Percentiles rank a stretch among this genome's conserved stretches.
These are phyloP conservation scores for Tricholomella constricta DNA, from an alignment of 768 basidiomycete species.

Conservation along the genomic window DNA sequence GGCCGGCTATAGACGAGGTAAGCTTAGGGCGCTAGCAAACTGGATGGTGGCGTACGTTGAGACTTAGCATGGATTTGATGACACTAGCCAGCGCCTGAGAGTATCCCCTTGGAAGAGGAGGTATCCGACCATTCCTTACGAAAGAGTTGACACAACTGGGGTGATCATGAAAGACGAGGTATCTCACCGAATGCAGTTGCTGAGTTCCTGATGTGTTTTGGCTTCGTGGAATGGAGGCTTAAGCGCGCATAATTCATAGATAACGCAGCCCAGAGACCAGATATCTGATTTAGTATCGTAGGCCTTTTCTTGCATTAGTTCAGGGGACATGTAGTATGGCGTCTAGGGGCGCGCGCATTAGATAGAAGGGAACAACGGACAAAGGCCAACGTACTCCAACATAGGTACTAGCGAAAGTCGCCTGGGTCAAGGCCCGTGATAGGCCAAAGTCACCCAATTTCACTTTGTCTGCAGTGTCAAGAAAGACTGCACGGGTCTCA, in stretches of 20 bases:
- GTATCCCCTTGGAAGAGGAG: constrained; percentile 84
- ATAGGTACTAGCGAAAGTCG: constrained; percentile 93
- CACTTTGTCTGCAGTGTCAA: constrained; percentile 81
- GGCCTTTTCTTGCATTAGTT: constrained; percentile 94
- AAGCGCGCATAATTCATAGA: constrained; percentile 94
- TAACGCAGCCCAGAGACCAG: constrained; percentile 96
- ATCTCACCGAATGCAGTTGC: constrained; percentile 73
- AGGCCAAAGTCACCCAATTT: constrained; percentile 98
- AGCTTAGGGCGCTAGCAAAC: background rate
- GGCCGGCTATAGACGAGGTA: constrained; percentile 57
- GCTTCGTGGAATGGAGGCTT: constrained; percentile 94
- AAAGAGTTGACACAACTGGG: background rate
- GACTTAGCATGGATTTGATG: constrained; percentile 85
- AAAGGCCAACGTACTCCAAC: constrained; percentile 73
- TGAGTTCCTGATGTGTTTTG: constrained; percentile 85
- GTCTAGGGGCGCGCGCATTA: constrained; percentile 60
- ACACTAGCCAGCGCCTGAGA: constrained; percentile 69
- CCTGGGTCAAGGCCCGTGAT: constrained; percentile 86
- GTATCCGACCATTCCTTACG: constrained; percentile 82
- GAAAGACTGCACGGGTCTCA: constrained; percentile 65
- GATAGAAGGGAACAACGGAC: background rate
- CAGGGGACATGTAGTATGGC: constrained; percentile 99
- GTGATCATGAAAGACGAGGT: background rate
- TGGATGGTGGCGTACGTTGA: constrained; percentile 56
- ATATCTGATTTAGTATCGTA: constrained; percentile 99